phyloP scores from a whole-genome alignment of 2,329 filamentous ascomycete species.

The Penicillium freii region DNA sequence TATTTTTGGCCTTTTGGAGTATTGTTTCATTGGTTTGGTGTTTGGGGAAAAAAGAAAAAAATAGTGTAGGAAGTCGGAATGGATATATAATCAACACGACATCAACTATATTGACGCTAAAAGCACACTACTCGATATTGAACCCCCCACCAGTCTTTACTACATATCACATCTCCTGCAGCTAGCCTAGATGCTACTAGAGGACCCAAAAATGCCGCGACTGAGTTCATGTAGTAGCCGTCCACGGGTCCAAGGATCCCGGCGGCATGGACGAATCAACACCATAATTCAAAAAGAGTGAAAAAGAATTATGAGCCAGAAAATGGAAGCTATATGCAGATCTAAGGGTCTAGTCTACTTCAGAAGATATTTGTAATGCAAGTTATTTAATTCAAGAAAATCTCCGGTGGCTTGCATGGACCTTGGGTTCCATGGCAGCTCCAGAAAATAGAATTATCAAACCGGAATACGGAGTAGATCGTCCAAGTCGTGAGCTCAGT shows the following conservation, averaged over 20 bases:
- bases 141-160: not conserved
- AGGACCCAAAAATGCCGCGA: not conserved
- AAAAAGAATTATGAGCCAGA: not conserved
- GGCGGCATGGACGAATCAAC: not conserved
- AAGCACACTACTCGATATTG: not conserved
- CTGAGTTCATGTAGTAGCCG: slow-evolving; percentile 7
- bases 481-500: no score
- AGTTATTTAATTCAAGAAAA: slow-evolving; percentile 1
- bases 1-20: not conserved
- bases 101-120: not conserved
- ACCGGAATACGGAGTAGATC: no score
- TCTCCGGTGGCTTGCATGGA: not conserved
- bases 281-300: not conserved
- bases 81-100: not conserved
- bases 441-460: slow-evolving; percentile 6
- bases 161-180: not conserved
- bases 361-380: not conserved
- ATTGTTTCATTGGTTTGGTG: not conserved
- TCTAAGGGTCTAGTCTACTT: not conserved
- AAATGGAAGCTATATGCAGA: not conserved
- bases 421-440: not conserved
- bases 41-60: not conserved
- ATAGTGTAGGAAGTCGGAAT: not conserved
- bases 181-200: not conserved
- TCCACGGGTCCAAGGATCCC: not conserved